Base-by-base conservation (phyloP, 495 filamentous ascomycete species). In the Cryomyces antarcticus region DNA sequence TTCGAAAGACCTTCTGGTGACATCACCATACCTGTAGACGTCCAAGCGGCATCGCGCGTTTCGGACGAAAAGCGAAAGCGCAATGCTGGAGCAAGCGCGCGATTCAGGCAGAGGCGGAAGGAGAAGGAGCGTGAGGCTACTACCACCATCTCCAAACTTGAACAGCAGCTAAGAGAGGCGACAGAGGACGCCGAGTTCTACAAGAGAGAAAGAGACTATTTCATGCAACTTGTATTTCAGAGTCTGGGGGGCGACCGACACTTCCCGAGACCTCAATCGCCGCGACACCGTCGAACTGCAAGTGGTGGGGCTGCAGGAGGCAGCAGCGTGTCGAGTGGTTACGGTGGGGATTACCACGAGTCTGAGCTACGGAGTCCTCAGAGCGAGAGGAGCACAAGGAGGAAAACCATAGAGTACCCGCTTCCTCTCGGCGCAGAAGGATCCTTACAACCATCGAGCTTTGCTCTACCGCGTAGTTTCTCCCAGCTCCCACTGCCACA, bases 61-160 rank as follows among this genome's bases (percentile, higher is more conserved):
- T 53, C 61, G 7, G 59, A 63, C 37, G 61, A 63, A 43, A 63
- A 63, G 44, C 54, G 61, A 17, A 54, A 52, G 41, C 78, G 85
- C 35, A 97, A 97, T 56, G 93, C 92, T 41, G 83, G 82, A 37
- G 89, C 89, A 6, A 94, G 86, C 35, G 77, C 85, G 45, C 67
- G 89, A 36, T 95, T 96, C 52, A 77, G 89, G 43, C 76, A 81
- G 54, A 71, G 88, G 41, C 74, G 82, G 51, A 96, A 95, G 58
- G 79, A 89, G 52, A 86, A 84, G 52, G 88, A 95, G 59, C 69
- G 72, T 50, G 78, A 85, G 52, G 74, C 78, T 29, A 71, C 75
- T 31, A 69, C 70, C 38, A 77, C 69, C 33, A 73, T 77, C 29
- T 65, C 74, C 45, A 71, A 78, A 51, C 66, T 80, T 30, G 75